Base-by-base conservation (phyloP, 306 rosid genomes). In the Styphnolobium japonicum region DNA sequence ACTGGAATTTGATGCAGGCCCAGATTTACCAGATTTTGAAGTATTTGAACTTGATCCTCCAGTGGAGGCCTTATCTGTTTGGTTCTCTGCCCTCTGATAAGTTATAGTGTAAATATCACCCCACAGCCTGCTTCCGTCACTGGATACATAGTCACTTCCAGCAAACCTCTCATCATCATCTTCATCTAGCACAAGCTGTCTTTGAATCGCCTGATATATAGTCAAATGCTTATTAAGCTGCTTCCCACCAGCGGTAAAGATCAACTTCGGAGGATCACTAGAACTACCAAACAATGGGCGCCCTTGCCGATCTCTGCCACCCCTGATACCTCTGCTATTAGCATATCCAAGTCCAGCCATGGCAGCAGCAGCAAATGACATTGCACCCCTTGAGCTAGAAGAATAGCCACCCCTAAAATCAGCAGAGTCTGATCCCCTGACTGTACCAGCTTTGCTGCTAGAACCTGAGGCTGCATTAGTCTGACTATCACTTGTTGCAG, bases 351-450 rank as follows among this genome's bases (percentile, higher is more conserved):
- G 96, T 45, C 99, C 99, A 65, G 99, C 96, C 98, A 91, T 96
- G 61, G 99, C 97, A 52, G 99, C 99, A 75, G 98, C 98, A 83
- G 98, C 98, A 83, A 96, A 96, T 67, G 99, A 91, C 99, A 96
- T 93, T 58, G 92, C 97, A 71, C 98, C 97, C 77, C 92, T 90
- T 37, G 98, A 88, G 61, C 91, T 78, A 80, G 92, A 89, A 81
- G 95, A 89, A 86, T 79, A 88, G 65, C 85, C 88, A 67, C 92
- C 88, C 82, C 94, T 89, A 64, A 91, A 89, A 77, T 95, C 99
- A 52, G 88, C 68, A 27, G 93, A 81, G 79, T 90, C 97, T 1
- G 93, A 75, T 5, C 91, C 97, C 88, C 84, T 89, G 42, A 69
- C 91, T 11, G 89, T 66, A 63, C 92, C 97, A 83, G 88, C 94